Evolutionary conservation across 345 rosid species (phyloP), one percentile per base, ranked within the genome.

Genomic region (Carallia pectinifolia): DNA sequence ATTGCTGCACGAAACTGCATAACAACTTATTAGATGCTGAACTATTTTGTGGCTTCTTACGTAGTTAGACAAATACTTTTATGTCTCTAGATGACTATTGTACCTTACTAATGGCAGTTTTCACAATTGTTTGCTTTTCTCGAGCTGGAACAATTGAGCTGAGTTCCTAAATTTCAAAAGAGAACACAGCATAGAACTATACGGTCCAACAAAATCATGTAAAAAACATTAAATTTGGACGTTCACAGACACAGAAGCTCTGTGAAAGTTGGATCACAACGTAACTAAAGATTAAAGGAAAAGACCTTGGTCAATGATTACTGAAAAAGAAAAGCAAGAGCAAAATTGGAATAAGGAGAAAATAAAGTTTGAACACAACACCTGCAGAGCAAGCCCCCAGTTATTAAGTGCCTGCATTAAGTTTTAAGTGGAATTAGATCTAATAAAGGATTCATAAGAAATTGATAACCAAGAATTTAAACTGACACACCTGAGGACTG

Each of bases 331-430:
- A 58, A 53, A 39, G 52, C 37, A 53, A 13, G 36, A 37, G 8
- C 18, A 53, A 58, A 30, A 23, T 58, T 6, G 6, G 44, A 38
- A 15, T 40, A 7, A 61, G 7, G 18, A 58, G 67, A 27, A 67
- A 61, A 38, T 37, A 66, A 18, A 38, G 19, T 34, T 56, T 44
- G 60, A 56, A n/a, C 54, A 18, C 33, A 67, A 40, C 82, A 92
- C 98, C 98, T 92, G 99, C 72, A 96, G 79, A 7, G 96, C 99
- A 66, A 92, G 97, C 64, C 98, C 99, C 99, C 97, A 92, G 72
- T 96, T 92, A 80, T 96, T 96, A 52, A 96, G 89, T 13, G 98
- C 98, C 99, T 96, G 90, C 72, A 81, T 75, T 53, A 69, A 64
- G 70, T 65, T 76, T 70, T 31, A 71, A 47, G 71, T 73, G 33